These are phyloP conservation scores for Kappamyces sp. DNA, from an alignment of 192 early-diverging fungal species.

Conservation along the genomic window DNA sequence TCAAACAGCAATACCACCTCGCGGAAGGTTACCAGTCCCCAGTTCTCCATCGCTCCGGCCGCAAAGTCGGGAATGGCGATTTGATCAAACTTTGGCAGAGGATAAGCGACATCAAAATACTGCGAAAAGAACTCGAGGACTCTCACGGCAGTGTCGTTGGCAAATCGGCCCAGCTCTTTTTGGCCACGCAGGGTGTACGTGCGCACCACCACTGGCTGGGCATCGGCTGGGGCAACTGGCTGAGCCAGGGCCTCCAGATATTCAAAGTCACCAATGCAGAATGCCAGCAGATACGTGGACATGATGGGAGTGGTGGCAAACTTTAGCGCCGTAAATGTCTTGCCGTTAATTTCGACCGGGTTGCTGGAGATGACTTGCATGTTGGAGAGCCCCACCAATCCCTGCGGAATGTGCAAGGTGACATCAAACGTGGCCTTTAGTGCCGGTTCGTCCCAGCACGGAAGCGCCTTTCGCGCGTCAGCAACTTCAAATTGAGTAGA, in stretches of 20 bases:
- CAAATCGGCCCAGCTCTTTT: conserved; percentile 75
- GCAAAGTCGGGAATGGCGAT: conserved; percentile 92
- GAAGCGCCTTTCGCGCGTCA: conserved; percentile 83
- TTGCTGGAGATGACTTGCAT: conserved; percentile 76
- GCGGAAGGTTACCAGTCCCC: conserved; percentile 92
- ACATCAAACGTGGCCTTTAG: conserved; percentile 94
- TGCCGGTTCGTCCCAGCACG: conserved; percentile 96
- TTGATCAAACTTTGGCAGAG: conserved; percentile 75
- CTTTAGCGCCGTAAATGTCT: conserved; percentile 69
- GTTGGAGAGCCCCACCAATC: conserved; percentile 83
- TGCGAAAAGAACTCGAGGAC: conserved; percentile 82
- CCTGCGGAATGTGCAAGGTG: conserved; percentile 68
- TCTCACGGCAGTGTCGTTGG: conserved; percentile 66
- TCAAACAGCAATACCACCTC: conserved; percentile 80
- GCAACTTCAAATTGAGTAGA: conserved; percentile 95
- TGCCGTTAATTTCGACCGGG: conserved; percentile 41
- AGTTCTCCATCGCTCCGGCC: conserved; percentile 91
- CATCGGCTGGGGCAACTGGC: conserved; percentile 50
- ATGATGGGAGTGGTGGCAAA: conserved; percentile 89
- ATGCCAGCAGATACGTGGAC: conserved; percentile 91
- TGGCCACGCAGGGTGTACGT: conserved; percentile 79
- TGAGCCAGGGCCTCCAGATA: conserved; percentile 76
- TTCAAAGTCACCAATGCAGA: conserved; percentile 86
- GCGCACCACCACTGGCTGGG: conserved; percentile 70
- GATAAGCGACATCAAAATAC: conserved; percentile 81